A percentile compares a stretch with the other conserved stretches of the same genome.
Conservation (phyloP, 352 stramenopile species). For the Globisporangium carolinianum region DNA sequence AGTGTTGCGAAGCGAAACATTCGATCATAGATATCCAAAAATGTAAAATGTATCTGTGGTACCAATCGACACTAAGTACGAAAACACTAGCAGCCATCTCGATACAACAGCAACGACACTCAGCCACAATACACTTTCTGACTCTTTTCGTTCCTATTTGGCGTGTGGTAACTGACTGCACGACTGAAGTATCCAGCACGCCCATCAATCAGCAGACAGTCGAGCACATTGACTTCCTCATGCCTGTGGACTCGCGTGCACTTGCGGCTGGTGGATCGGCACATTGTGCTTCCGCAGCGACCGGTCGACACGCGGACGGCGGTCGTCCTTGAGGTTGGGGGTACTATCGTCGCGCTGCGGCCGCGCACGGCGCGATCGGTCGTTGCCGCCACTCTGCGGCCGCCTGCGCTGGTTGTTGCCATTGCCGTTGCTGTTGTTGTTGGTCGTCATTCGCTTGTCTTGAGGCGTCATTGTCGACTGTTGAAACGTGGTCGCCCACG, state of each 20-base stretch:
- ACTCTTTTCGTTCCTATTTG: no score
- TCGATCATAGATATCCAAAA: neutral
- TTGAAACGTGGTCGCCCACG: slow-evolving; percentile 17
- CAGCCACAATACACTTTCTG: no score
- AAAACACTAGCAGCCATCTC: no score
- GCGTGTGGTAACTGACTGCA: no score
- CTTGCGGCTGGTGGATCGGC: slow-evolving; percentile 18
- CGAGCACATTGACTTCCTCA: neutral
- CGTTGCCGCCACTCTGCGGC: neutral
- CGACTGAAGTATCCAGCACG: no score
- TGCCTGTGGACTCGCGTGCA: slow-evolving; percentile 14
- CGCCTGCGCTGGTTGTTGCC: slow-evolving; percentile 4
- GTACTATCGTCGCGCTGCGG: neutral
- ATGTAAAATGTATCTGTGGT: no score
- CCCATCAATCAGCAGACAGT: neutral
- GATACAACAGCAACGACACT: no score
- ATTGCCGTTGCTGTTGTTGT: slow-evolving; percentile 21
- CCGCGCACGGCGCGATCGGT: slow-evolving; percentile 11
- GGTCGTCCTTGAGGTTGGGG: slow-evolving; percentile 23
- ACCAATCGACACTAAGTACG: no score
- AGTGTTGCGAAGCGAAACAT: slow-evolving; percentile 1
- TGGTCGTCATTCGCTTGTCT: slow-evolving; percentile 17
- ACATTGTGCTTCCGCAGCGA: slow-evolving; percentile 29
- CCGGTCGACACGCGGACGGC: slow-evolving; percentile 29
- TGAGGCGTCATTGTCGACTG: slow-evolving; percentile 6